phyloP scores from a whole-genome alignment of 805 yeast species.

The Monosporozyma aquatica region DNA sequence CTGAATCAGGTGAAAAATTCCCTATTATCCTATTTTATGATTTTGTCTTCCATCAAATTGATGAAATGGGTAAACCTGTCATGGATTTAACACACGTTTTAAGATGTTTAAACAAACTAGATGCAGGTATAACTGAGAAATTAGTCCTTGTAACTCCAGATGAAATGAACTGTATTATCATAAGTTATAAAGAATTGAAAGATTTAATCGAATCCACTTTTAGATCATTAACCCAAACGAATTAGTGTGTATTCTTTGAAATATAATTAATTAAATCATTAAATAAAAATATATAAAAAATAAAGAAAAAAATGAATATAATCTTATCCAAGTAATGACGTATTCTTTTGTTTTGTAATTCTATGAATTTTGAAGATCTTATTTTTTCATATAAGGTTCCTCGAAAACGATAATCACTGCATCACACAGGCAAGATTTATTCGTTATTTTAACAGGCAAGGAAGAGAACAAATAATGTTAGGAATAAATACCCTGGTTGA shows the following conservation, averaged over 20 bases:
- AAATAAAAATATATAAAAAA: background rate
- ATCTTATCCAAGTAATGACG: background rate
- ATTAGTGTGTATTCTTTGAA: background rate
- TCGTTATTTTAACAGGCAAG: too few relatives aligned
- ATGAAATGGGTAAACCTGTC: slow-evolving; percentile 66
- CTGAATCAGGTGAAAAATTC: slow-evolving; percentile 67
- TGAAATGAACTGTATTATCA: slow-evolving; percentile 76
- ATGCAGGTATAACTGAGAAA: slow-evolving; percentile 83
- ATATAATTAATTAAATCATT: background rate
- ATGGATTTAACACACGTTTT: slow-evolving; percentile 78
- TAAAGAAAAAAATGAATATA: slow-evolving; percentile 1
- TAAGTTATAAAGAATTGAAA: slow-evolving; percentile 75
- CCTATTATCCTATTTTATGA: slow-evolving; percentile 70
- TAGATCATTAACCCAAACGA: slow-evolving; percentile 27
- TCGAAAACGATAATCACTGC: too few relatives aligned
- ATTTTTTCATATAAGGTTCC: too few relatives aligned
- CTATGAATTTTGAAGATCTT: too few relatives aligned
- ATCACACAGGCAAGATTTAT: too few relatives aligned
- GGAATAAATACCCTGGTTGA: too few relatives aligned
- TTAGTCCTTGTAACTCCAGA: slow-evolving; percentile 73
- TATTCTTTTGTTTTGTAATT: background rate
- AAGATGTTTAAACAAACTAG: slow-evolving; percentile 74
- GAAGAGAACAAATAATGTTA: too few relatives aligned
- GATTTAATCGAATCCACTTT: slow-evolving; percentile 63
- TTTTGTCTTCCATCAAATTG: slow-evolving; percentile 76